Conservation (phyloP, 495 filamentous ascomycete genomes). For the Margaritispora aquatica region DNA sequence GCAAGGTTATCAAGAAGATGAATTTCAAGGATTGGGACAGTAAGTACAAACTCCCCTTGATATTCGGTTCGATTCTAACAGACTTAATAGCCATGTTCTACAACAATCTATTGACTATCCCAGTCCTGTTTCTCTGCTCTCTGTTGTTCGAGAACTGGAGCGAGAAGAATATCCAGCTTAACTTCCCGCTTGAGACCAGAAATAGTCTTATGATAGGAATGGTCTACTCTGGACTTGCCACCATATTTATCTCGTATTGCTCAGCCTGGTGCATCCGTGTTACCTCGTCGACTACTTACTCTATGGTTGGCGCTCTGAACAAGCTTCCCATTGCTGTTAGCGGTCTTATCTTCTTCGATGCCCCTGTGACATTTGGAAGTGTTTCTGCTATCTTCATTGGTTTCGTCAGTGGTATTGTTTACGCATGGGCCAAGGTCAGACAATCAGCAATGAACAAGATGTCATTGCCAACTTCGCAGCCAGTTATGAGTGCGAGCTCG, state of each 20-base stretch:
- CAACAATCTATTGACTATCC: conserved; percentile 98
- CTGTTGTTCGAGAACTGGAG: conserved; percentile 91
- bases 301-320: conserved; percentile 96
- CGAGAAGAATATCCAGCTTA: conserved; percentile 68
- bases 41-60: conserved; percentile 41
- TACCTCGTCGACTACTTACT: conserved; percentile 94
- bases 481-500: conserved; percentile 81
- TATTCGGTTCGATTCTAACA: conserved; percentile 24
- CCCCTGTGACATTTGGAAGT: conserved; percentile 85
- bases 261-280: conserved; percentile 98
- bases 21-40: conserved; percentile 99
- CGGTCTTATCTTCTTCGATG: conserved; percentile 91
- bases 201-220: conserved; percentile 78
- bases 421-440: conserved; percentile 84
- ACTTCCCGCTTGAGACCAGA: conserved; percentile 77
- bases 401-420: conserved; percentile 88
- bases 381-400: conserved; percentile 85
- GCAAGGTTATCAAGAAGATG: conserved; percentile 98
- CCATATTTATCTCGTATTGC: conserved; percentile 98
- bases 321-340: conserved; percentile 92
- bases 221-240: conserved; percentile 87
- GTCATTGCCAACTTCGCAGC: conserved; percentile 58
- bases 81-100: conserved; percentile 88
- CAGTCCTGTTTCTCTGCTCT: conserved; percentile 78
- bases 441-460: conserved; percentile 60